Percentiles rank a stretch among this genome's conserved stretches.
These are phyloP conservation scores for Naegleria lovaniensis DNA, from an alignment of 208 protist species.

Conservation along the genomic window DNA sequence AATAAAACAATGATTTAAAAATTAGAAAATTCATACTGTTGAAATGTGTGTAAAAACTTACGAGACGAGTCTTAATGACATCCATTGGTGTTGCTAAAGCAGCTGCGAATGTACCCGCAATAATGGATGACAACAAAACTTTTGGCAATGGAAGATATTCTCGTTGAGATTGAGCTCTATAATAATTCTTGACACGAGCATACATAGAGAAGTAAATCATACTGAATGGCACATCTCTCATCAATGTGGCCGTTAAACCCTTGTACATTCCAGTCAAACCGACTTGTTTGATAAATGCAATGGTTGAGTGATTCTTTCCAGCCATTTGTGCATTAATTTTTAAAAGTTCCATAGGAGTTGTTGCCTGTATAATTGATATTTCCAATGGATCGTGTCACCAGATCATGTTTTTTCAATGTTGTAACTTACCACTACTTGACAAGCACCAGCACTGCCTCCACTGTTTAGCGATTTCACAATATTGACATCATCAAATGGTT, in stretches of 20 bases:
- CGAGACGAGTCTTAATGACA: slow-evolving; percentile 9
- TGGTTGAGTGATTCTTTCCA: background rate
- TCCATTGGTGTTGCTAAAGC: background rate
- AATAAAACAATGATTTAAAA: too few relatives aligned
- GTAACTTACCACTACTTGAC: background rate
- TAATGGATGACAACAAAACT: background rate
- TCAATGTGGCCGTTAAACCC: background rate
- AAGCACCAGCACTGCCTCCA: background rate
- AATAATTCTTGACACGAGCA: background rate
- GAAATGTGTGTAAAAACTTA: too few relatives aligned
- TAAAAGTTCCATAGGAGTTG: background rate
- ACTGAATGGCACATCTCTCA: slow-evolving; percentile 12
- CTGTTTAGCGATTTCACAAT: background rate
- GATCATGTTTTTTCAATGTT: too few relatives aligned
- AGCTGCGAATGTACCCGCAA: background rate
- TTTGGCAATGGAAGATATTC: background rate
- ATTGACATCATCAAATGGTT: background rate
- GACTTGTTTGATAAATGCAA: background rate
- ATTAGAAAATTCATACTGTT: too few relatives aligned
- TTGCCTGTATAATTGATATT: too few relatives aligned
- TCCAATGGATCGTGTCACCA: too few relatives aligned
- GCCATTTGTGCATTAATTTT: slow-evolving; percentile 10
- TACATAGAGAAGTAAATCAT: background rate
- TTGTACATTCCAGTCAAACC: background rate
- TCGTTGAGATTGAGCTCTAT: background rate